Base-by-base conservation (phyloP, 352 stramenopile genomes). In the Pythium oligandrum region DNA sequence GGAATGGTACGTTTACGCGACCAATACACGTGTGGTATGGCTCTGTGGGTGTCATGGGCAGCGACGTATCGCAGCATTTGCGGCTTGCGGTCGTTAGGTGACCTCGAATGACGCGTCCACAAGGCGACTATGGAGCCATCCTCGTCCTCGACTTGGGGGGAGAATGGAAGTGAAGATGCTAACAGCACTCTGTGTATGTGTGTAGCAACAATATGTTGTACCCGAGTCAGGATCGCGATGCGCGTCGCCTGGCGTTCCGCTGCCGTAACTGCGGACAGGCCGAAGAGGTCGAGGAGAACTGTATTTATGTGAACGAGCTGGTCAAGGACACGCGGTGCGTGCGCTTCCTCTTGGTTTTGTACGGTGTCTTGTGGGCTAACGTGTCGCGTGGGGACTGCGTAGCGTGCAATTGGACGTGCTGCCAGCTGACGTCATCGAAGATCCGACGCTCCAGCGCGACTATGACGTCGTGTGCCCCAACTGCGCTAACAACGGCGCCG, bases 131-230 rank as follows among this genome's bases (percentile, higher is more conserved):
- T 26, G 17, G 17, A 26, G 17, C 17, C 17, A 26, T 26, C 17
- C 17, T 26, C 17, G 17, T 26, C 17, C 17, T 26, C 17, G 17
- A 26, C 17, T 26, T 26, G 17, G 17, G 17, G 17, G 17, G 17
- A 26, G 17, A 26, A 26, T 26, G 17, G 17, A 26, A 26, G 17
- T 26, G 17, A 26, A 26, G 17, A 26, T 26, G 17, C 17, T 26
- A 26, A 26, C 17, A 26, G 17, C 17, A 26, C 17, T 26, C 17
- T 26, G 17, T 26, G 17, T 26, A 26, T 26, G 17, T 26, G 3
- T 33, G 40, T 57, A 95, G 84, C 81, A 95, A 95, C 75, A 95
- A 95, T 68, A 95, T 95, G 84, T 75, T 95, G 70, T 95, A 95
- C 67, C 84, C 84, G 57, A 93, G 82, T 52, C 84, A 95, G 63